Percentiles rank a stretch among this genome's conserved stretches.
Evolutionary conservation across 164 flowering plant species (phyloP).

Genomic region (Umbellularia californica): DNA sequence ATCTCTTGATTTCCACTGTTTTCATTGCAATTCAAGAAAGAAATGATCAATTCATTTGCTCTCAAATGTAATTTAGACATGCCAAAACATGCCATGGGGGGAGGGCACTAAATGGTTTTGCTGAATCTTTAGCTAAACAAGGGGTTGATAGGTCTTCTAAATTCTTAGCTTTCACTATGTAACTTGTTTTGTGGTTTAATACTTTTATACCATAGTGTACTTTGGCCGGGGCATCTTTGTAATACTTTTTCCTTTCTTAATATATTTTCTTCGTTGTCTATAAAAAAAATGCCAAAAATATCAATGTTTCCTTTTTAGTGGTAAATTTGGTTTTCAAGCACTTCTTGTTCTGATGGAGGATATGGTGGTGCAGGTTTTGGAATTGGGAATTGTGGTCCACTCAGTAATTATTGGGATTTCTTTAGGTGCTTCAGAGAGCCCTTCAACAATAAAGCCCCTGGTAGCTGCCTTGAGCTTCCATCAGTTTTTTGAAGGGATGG

Average conservation of each 20-base stretch:
- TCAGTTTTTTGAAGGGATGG: constrained; percentile 40
- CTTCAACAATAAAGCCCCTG: constrained; percentile 28
- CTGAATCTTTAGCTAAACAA: too few relatives aligned
- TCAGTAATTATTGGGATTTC: constrained; percentile 41
- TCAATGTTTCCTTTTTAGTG: not conserved
- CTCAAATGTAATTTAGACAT: not conserved
- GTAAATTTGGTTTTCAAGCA: not conserved
- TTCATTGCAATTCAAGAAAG: not conserved
- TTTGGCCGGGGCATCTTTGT: too few relatives aligned
- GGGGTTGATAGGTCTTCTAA: too few relatives aligned
- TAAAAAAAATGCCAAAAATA: too few relatives aligned
- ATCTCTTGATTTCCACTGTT: not conserved
- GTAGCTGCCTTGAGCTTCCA: constrained; percentile 38
- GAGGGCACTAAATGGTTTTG: too few relatives aligned
- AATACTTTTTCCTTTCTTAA: too few relatives aligned
- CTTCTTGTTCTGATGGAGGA: not conserved
- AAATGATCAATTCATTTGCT: not conserved
- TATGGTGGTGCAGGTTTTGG: constrained; percentile 26
- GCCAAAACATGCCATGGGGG: too few relatives aligned
- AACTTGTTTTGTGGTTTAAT: too few relatives aligned
- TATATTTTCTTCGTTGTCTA: too few relatives aligned
- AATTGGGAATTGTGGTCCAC: constrained; percentile 37
- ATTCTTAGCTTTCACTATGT: too few relatives aligned
- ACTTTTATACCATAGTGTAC: too few relatives aligned
- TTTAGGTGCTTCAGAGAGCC: constrained; percentile 28